Conservation (phyloP, 768 basidiomycete genomes). For the Suillus subluteus region DNA sequence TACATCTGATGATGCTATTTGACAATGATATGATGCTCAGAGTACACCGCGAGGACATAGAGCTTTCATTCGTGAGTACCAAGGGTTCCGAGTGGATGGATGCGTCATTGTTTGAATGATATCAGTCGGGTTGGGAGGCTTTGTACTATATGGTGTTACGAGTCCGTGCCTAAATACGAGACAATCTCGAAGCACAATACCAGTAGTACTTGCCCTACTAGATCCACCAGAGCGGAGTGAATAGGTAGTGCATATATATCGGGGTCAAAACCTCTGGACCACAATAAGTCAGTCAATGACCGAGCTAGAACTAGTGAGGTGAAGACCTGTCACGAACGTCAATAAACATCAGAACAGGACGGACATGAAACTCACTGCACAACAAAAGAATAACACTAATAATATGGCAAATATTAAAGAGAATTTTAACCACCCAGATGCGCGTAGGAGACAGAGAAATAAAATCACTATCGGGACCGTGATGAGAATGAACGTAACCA, state of each 20-base stretch:
- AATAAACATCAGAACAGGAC: conserved; percentile 5
- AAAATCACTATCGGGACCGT: conserved; percentile 78
- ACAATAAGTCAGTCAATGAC: conserved; percentile 72
- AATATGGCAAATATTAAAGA: conserved; percentile 68
- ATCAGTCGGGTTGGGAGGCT: background rate
- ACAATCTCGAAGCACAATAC: conserved; percentile 77
- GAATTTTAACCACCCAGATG: conserved; percentile 78
- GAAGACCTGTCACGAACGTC: conserved; percentile 53
- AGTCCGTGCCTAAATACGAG: conserved; percentile 40
- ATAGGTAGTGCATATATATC: conserved; percentile 94
- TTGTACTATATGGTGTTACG: conserved; percentile 9
- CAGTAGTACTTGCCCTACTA: conserved; percentile 80
- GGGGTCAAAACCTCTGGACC: conserved; percentile 79
- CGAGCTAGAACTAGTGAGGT: conserved; percentile 72
- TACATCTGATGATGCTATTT: background rate
- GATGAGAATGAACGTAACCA: conserved; percentile 70
- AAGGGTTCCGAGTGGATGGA: background rate
- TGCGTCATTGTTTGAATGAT: background rate
- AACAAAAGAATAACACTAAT: conserved; percentile 72
- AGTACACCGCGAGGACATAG: background rate
- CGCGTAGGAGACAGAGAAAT: conserved; percentile 68
- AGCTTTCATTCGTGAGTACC: background rate
- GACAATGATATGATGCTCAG: background rate
- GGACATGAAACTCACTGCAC: conserved; percentile 60
- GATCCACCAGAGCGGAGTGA: conserved; percentile 87